Conservation (phyloP, 495 filamentous ascomycete genomes). For the Margaritispora aquatica region DNA sequence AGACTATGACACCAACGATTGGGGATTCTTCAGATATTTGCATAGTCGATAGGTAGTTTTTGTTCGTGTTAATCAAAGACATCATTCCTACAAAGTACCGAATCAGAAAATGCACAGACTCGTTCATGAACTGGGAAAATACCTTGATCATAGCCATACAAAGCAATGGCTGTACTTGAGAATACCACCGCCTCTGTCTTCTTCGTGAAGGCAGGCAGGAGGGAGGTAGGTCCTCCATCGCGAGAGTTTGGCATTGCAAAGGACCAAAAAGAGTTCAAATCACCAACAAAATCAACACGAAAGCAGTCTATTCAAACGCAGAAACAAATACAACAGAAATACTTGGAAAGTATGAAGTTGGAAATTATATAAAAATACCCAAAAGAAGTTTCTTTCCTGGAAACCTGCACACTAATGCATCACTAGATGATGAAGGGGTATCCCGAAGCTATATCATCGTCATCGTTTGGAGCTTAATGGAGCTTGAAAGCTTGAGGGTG, state of each 20-base stretch:
- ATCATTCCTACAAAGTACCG: slow-evolving; percentile 43
- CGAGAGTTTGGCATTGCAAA: slow-evolving; percentile 15
- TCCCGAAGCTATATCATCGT: not conserved
- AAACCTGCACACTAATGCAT: not conserved
- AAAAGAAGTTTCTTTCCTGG: not conserved
- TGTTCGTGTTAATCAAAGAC: slow-evolving; percentile 53
- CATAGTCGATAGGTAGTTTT: slow-evolving; percentile 49
- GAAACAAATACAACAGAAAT: not conserved
- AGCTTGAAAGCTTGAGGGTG: too few species aligned
- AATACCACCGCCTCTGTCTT: slow-evolving; percentile 2
- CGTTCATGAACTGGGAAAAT: too few species aligned
- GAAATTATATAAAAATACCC: not conserved
- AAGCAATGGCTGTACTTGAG: slow-evolving; percentile 44
- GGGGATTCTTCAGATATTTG: slow-evolving; percentile 37
- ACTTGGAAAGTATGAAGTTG: too few species aligned
- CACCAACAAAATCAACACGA: not conserved
- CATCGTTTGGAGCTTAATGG: not conserved
- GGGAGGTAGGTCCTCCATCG: not conserved
- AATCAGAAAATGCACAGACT: too few species aligned
- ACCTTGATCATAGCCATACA: slow-evolving; percentile 51
- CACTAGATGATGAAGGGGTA: not conserved
- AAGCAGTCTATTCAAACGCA: not conserved
- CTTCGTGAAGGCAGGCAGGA: slow-evolving; percentile 24
- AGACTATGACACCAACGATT: slow-evolving; percentile 50
- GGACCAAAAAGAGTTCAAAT: too few species aligned